A percentile compares a stretch with the other conserved stretches of the same genome.
Conservation (phyloP, 306 rosid genomes). For the Citrullus amarus region DNA sequence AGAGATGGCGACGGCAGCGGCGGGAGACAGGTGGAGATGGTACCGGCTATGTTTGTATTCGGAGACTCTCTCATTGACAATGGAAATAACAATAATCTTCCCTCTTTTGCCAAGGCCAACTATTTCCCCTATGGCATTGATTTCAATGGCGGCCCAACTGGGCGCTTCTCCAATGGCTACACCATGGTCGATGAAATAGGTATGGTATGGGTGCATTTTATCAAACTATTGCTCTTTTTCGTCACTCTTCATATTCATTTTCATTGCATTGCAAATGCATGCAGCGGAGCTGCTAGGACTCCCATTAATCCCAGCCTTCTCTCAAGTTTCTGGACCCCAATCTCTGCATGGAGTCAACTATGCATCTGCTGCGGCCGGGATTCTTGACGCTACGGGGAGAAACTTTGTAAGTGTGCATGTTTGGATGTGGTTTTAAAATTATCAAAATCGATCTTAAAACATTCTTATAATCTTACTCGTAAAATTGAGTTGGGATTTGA, state of each 20-base stretch:
- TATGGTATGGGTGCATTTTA: too few relatives aligned
- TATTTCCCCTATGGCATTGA: constrained; percentile 88
- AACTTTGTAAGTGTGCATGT: constrained; percentile 54
- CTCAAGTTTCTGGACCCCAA: constrained; percentile 46
- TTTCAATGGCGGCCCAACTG: constrained; percentile 77
- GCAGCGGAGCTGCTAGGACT: constrained; percentile 86
- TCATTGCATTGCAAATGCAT: neutral
- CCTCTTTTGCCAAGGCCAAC: constrained; percentile 87
- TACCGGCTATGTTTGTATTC: constrained; percentile 88
- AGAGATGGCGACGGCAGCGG: neutral
- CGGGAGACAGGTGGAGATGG: constrained; percentile 26
- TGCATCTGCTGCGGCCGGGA: constrained; percentile 95
- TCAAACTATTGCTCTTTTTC: too few relatives aligned
- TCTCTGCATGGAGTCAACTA: constrained; percentile 68
- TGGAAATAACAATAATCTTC: constrained; percentile 80
- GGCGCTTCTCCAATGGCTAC: constrained; percentile 87
- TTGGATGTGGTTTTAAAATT: too few relatives aligned
- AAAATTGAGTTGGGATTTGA: too few relatives aligned
- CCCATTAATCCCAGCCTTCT: constrained; percentile 68
- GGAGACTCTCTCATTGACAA: constrained; percentile 92
- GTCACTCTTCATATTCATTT: too few relatives aligned
- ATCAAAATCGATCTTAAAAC: too few relatives aligned
- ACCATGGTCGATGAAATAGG: constrained; percentile 82
- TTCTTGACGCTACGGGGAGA: constrained; percentile 75
- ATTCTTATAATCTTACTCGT: too few relatives aligned